phyloP scores from a whole-genome alignment of 495 filamentous ascomycete species.

The Pseudotulostoma volvatum region DNA sequence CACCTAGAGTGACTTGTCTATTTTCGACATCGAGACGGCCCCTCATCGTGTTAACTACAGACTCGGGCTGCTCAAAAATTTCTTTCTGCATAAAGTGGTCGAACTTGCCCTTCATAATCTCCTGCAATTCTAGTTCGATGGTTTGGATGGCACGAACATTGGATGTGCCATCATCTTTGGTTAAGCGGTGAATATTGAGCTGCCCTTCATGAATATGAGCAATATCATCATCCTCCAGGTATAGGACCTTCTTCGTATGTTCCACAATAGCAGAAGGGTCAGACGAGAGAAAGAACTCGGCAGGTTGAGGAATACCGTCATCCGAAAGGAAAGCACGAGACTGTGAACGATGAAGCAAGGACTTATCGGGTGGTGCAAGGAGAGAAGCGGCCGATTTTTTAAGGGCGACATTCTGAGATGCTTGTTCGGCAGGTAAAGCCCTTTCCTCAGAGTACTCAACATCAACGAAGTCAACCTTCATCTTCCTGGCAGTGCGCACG shows the following conservation, averaged over 20 bases:
- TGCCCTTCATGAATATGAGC: conserved; percentile 98
- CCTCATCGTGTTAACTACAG: conserved; percentile 98
- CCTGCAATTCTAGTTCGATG: conserved; percentile 92
- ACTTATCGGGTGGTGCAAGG: conserved; percentile 85
- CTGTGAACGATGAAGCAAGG: conserved; percentile 90
- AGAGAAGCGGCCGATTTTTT: conserved; percentile 77
- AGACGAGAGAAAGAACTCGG: conserved; percentile 96
- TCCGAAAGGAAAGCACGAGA: conserved; percentile 97
- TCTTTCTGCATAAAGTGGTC: conserved; percentile 99
- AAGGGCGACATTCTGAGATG: conserved; percentile 88
- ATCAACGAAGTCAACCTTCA: conserved; percentile 99
- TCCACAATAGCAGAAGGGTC: conserved; percentile 97
- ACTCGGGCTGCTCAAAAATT: conserved; percentile 99
- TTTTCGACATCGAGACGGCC: conserved; percentile 86
- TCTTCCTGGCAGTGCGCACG: conserved; percentile 88
- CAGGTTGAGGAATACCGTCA: conserved; percentile 91
- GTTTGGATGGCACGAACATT: conserved; percentile 97
- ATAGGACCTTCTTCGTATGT: conserved; percentile 99
- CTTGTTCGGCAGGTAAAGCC: conserved; percentile 80
- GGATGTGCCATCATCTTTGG: conserved; percentile 89
- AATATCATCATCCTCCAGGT: conserved; percentile 98
- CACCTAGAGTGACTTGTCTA: conserved; percentile 88
- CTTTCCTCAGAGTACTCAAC: conserved; percentile 85
- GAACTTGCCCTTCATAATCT: conserved; percentile 99
- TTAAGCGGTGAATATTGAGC: conserved; percentile 94